phyloP scores from a whole-genome alignment of 2,329 filamentous ascomycete genomes.

The Xylaria sp. region DNA sequence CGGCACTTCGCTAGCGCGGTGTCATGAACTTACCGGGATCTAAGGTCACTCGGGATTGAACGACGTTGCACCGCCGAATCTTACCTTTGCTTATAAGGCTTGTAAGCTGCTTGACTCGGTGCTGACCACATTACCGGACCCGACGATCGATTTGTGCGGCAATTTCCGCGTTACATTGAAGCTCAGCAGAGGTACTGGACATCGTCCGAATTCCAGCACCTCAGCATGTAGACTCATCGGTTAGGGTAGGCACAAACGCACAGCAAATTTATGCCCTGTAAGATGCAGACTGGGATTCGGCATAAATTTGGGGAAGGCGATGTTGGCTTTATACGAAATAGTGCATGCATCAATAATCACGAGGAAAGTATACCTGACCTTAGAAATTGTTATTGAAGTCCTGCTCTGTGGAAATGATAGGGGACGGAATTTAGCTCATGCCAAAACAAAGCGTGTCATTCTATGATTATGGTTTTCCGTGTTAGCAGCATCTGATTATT shows the following conservation, averaged over 20 bases:
- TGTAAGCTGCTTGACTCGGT: constrained; percentile 34
- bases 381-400: background rate
- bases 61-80: constrained; percentile 31
- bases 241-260: constrained; percentile 4
- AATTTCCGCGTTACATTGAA: constrained; percentile 25
- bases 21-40: constrained; percentile 16
- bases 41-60: constrained; percentile 19
- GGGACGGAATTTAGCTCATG: background rate
- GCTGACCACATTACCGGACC: constrained; percentile 22
- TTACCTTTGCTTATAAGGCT: constrained; percentile 31
- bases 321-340: constrained; percentile 14
- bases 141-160: constrained; percentile 28
- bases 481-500: background rate
- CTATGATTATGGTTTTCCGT: background rate
- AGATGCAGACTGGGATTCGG: constrained; percentile 16
- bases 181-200: background rate
- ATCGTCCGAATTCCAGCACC: constrained; percentile 5
- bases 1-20: background rate
- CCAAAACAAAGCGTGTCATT: background rate
- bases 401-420: constrained; percentile 5
- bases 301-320: constrained; percentile 1
- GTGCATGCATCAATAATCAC: constrained; percentile 27
- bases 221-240: background rate
- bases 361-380: constrained; percentile 8
- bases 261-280: constrained; percentile 8